Conservation (phyloP, 495 filamentous ascomycete species). For the Parachaetomium inaequale region DNA sequence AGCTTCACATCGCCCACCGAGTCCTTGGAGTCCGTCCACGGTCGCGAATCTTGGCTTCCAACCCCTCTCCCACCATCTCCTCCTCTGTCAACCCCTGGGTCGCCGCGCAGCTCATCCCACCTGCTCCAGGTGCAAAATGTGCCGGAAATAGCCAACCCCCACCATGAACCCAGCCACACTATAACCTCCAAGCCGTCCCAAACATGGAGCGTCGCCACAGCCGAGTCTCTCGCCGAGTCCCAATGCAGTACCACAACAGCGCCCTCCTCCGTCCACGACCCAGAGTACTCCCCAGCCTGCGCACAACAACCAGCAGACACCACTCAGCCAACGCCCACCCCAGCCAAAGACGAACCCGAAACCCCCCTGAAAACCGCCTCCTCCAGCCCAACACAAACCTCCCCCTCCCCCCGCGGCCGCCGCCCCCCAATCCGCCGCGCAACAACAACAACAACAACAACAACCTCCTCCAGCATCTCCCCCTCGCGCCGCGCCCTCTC, state of each 20-base stretch:
- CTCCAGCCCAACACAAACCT: slow-evolving; percentile 7
- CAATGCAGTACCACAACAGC: slow-evolving; percentile 16
- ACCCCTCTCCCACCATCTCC: slow-evolving; percentile 49
- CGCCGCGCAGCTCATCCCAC: slow-evolving; percentile 38
- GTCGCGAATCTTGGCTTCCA: slow-evolving; percentile 56
- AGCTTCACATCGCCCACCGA: slow-evolving; percentile 31
- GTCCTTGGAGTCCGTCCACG: slow-evolving; percentile 50
- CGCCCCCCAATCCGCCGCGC: slow-evolving; percentile 29
- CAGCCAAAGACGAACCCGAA: not conserved
- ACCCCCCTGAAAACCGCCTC: slow-evolving; percentile 7
- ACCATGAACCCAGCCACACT: slow-evolving; percentile 41
- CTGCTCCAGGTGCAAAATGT: slow-evolving; percentile 27
- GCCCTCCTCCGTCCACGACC: slow-evolving; percentile 16
- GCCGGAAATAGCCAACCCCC: slow-evolving; percentile 17
- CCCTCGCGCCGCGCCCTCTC: slow-evolving; percentile 61
- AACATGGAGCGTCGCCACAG: slow-evolving; percentile 16
- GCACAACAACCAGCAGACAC: not conserved
- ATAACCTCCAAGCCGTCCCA: slow-evolving; percentile 36
- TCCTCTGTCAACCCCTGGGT: slow-evolving; percentile 40
- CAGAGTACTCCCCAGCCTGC: slow-evolving; percentile 6
- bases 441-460: slow-evolving; percentile 25
- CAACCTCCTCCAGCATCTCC: slow-evolving; percentile 33
- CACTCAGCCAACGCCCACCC: not conserved
- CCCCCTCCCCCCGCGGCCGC: not conserved
- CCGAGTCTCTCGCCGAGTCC: slow-evolving; percentile 6